phyloP scores from a whole-genome alignment of 192 early-diverging fungal genomes.

The Polychytrium aggregatum region DNA sequence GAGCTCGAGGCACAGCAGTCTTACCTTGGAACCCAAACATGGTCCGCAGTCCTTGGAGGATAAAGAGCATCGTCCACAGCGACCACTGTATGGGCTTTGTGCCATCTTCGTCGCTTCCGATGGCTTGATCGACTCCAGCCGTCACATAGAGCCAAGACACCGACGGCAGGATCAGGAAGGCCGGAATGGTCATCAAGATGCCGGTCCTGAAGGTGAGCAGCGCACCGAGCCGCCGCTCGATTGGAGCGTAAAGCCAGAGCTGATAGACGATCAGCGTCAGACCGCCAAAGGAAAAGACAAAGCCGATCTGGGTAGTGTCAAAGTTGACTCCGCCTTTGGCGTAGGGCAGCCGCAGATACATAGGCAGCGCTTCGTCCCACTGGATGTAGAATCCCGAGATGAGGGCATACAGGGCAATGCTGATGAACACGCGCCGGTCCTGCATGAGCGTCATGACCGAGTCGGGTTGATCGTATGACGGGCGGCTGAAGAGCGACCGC shows the following conservation, averaged over 20 bases:
- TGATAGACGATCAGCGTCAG: conserved; percentile 9
- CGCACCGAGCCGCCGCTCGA: conserved; percentile 6
- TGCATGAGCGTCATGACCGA: too few species aligned
- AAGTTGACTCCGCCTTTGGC: conserved; percentile 9
- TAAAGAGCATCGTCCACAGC: conserved; percentile 4
- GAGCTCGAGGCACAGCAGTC: too few species aligned
- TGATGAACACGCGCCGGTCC: not conserved
- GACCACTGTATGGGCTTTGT: not conserved
- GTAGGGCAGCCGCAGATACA: conserved; percentile 7
- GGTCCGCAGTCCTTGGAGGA: conserved; percentile 4
- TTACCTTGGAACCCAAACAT: not conserved
- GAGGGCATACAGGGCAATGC: not conserved
- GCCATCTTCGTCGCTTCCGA: not conserved
- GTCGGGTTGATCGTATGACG: too few species aligned
- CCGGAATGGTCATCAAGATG: conserved; percentile 5
- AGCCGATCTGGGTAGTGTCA: not conserved
- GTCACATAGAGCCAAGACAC: not conserved
- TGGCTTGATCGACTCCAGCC: not conserved
- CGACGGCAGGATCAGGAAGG: conserved; percentile 7
- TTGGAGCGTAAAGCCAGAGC: conserved; percentile 7
- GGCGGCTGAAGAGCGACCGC: too few species aligned
- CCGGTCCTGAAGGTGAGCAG: conserved; percentile 5
- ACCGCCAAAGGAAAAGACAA: conserved; percentile 7
- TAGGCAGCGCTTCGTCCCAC: conserved; percentile 9
- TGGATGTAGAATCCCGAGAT: conserved; percentile 3